phyloP scores from a whole-genome alignment of 2,329 filamentous ascomycete species.

The Thermoascus crustaceus region DNA sequence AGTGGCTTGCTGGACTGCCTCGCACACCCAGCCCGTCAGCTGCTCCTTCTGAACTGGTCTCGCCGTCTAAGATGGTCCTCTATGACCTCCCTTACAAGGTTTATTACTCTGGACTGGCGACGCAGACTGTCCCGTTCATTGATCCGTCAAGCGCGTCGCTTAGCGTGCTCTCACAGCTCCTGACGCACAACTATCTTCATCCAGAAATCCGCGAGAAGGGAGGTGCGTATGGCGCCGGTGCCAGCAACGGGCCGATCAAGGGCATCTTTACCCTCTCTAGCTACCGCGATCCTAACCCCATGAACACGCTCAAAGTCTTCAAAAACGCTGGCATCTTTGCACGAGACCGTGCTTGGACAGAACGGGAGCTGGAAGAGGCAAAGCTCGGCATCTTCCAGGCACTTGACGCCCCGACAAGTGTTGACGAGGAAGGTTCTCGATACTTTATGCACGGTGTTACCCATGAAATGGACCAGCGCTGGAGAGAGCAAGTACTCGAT shows the following conservation, averaged over 20 bases:
- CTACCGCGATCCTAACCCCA: constrained; percentile 91
- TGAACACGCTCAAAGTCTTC: constrained; percentile 82
- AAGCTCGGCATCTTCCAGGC: constrained; percentile 92
- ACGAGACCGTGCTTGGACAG: constrained; percentile 68
- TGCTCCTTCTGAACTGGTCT: constrained; percentile 20
- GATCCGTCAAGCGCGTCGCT: constrained; percentile 67
- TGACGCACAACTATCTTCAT: constrained; percentile 94
- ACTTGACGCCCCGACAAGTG: constrained; percentile 78
- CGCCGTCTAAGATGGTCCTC: constrained; percentile 60
- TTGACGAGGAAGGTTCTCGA: constrained; percentile 80
- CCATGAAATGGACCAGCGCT: constrained; percentile 78
- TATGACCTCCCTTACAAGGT: constrained; percentile 96
- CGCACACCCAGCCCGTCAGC: constrained; percentile 32
- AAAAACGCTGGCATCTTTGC: constrained; percentile 75
- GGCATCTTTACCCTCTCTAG: constrained; percentile 92
- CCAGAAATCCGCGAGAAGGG: constrained; percentile 98
- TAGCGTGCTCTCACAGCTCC: constrained; percentile 79
- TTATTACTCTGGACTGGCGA: constrained; percentile 77
- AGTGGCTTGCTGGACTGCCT: constrained; percentile 61
- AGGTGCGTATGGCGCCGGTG: constrained; percentile 88
- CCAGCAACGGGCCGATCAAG: constrained; percentile 69
- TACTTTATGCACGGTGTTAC: constrained; percentile 79
- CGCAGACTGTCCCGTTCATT: constrained; percentile 78
- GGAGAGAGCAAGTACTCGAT: constrained; percentile 77
- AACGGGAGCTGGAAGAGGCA: constrained; percentile 84